phyloP scores from a whole-genome alignment of 2,329 filamentous ascomycete genomes.

The Didymella pomorum region DNA sequence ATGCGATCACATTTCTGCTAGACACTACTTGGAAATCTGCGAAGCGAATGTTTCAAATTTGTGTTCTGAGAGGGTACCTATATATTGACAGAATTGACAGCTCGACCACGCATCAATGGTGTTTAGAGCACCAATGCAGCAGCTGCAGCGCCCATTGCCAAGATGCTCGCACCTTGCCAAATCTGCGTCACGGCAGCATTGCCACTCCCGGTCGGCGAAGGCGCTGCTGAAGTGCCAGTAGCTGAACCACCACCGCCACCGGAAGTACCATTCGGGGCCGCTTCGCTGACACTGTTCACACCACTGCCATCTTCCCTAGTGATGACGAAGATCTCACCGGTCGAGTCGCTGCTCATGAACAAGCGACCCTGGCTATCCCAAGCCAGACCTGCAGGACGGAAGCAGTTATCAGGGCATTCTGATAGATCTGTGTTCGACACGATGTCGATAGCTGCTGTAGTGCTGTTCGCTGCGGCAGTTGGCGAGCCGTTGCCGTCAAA shows the following conservation, averaged over 20 bases:
- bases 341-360: constrained; percentile 69
- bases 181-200: constrained; percentile 1
- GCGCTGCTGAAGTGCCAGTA: constrained; percentile 5
- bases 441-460: constrained; percentile 60
- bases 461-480: constrained; percentile 56
- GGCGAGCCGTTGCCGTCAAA: constrained; percentile 58
- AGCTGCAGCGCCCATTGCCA: not conserved
- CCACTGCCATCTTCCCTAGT: constrained; percentile 42
- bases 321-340: constrained; percentile 71
- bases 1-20: too few species aligned
- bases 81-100: not conserved
- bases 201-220: constrained; percentile 9
- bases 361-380: constrained; percentile 62
- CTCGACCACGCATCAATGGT: not conserved
- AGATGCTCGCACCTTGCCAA: constrained; percentile 1
- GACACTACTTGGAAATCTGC: not conserved
- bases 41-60: not conserved
- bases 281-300: constrained; percentile 35
- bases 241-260: constrained; percentile 17
- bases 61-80: not conserved
- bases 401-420: constrained; percentile 65
- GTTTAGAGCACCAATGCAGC: not conserved
- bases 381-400: constrained; percentile 69
- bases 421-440: constrained; percentile 63
- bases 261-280: constrained; percentile 20